Conservation (phyloP, 2,329 filamentous ascomycete genomes). For the Fusarium sp. region DNA sequence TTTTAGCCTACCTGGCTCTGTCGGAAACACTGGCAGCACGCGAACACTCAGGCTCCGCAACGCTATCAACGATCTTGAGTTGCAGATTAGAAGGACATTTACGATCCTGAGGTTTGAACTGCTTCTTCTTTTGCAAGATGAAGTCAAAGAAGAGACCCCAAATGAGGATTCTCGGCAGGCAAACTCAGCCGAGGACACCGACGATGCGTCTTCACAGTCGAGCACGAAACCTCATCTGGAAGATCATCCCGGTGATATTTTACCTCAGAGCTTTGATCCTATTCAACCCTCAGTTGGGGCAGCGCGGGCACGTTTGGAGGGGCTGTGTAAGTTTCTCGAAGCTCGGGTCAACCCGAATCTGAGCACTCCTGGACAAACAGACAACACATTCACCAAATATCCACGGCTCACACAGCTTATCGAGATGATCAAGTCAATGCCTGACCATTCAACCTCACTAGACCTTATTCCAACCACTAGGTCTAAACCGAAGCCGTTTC, state of each 20-base stretch:
- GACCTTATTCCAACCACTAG: background rate
- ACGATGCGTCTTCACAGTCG: background rate
- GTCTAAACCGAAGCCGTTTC: background rate
- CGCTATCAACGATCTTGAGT: background rate
- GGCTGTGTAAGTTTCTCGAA: background rate
- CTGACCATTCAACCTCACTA: background rate
- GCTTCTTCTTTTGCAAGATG: background rate
- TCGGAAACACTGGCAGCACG: background rate
- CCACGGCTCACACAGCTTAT: background rate
- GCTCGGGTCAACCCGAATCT: background rate
- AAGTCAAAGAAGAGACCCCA: accelerated
- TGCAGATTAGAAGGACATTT: background rate
- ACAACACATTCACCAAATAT: background rate
- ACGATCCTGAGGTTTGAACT: background rate
- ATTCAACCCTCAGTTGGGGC: background rate
- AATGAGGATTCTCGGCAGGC: background rate
- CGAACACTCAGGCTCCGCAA: background rate
- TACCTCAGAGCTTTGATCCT: accelerated
- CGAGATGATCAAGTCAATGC: accelerated
- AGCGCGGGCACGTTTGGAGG: background rate
- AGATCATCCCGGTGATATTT: accelerated
- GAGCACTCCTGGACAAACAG: background rate
- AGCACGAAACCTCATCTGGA: background rate
- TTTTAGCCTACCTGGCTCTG: background rate
- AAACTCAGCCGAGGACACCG: background rate